These are phyloP conservation scores for Penicillium hesseltinei DNA, from an alignment of 2,329 filamentous ascomycete genomes.

Conservation along the genomic window DNA sequence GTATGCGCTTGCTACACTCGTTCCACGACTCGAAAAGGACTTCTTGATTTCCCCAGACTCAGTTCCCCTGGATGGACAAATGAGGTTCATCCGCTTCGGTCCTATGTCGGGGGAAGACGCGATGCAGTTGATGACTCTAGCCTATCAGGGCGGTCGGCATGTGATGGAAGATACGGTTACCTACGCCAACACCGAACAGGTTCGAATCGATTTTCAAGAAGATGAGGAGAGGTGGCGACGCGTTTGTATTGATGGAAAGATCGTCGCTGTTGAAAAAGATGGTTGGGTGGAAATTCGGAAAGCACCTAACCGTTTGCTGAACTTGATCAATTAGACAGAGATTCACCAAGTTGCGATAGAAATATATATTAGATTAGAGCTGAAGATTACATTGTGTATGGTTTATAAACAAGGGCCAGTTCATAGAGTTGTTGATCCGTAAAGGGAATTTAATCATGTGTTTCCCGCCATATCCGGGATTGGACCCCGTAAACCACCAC, in stretches of 20 bases:
- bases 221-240: slow-evolving; percentile 67
- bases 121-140: slow-evolving; percentile 72
- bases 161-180: slow-evolving; percentile 57
- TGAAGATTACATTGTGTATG: neutral
- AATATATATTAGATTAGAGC: neutral
- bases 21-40: slow-evolving; percentile 76
- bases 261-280: slow-evolving; percentile 67
- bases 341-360: neutral
- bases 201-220: slow-evolving; percentile 67
- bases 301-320: slow-evolving; percentile 24
- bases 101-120: slow-evolving; percentile 62
- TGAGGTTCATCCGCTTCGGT: slow-evolving; percentile 75
- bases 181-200: slow-evolving; percentile 68
- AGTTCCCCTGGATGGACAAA: slow-evolving; percentile 65
- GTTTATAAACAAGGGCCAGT: neutral
- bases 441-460: slow-evolving; percentile 4
- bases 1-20: slow-evolving; percentile 73
- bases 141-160: slow-evolving; percentile 58
- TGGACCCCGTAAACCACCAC: neutral
- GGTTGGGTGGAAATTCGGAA: slow-evolving; percentile 67
- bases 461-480: slow-evolving; percentile 4
- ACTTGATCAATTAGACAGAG: slow-evolving; percentile 10
- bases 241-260: slow-evolving; percentile 88
- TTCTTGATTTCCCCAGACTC: slow-evolving; percentile 79
- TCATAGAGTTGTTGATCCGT: neutral